Evolutionary conservation across 768 basidiomycete species (phyloP).

Genomic region (Lactarius evosmus): DNA sequence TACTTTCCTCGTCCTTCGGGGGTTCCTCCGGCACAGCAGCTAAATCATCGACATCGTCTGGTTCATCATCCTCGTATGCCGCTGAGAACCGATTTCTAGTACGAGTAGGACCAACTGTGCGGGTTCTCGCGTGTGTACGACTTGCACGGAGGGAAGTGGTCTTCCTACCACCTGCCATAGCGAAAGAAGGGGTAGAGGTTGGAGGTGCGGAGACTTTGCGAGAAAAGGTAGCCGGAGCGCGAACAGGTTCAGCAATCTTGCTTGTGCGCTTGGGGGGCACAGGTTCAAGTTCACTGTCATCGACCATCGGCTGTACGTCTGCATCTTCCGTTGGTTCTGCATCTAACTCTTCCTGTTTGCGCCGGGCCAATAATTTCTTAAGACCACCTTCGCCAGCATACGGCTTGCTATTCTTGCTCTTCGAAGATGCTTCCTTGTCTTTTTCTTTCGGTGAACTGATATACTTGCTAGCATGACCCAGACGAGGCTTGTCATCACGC

Average conservation of each 20-base stretch:
- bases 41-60: constrained; percentile 36
- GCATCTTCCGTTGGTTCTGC: constrained; percentile 37
- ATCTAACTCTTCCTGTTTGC: constrained; percentile 55
- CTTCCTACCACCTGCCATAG: constrained; percentile 18
- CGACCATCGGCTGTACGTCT: constrained; percentile 36
- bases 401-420: constrained; percentile 51
- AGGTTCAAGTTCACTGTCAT: constrained; percentile 32
- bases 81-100: constrained; percentile 64
- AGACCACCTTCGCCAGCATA: constrained; percentile 77
- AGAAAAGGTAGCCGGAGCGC: constrained; percentile 32
- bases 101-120: constrained; percentile 41
- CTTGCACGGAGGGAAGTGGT: constrained; percentile 3
- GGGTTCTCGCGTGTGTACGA: constrained; percentile 7
- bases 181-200: constrained; percentile 3
- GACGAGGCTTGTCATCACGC: constrained; percentile 43
- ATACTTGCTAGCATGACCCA: constrained; percentile 38
- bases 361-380: constrained; percentile 68
- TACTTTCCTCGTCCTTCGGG: constrained; percentile 40
- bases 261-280: constrained; percentile 23
- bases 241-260: constrained; percentile 31
- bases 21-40: constrained; percentile 39
- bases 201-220: constrained; percentile 32
- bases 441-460: constrained; percentile 29
- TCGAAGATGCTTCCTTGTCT: constrained; percentile 34
- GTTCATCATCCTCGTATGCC: constrained; percentile 49